These are phyloP conservation scores for Triticum monococcum DNA, from an alignment of 176 grass and related monocot genomes.

Conservation along the genomic window DNA sequence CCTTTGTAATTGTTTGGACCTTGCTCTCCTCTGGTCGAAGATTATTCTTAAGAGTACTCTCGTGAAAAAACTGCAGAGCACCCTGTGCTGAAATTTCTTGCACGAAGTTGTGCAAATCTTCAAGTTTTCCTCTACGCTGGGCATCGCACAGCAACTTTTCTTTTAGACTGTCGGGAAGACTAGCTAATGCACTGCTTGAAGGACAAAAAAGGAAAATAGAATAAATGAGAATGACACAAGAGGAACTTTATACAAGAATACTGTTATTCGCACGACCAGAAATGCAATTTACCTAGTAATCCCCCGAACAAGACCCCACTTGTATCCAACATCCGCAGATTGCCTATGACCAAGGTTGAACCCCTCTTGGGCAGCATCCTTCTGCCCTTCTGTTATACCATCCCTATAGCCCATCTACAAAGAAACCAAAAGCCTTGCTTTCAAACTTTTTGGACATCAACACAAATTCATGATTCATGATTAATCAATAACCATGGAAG, in stretches of 20 bases:
- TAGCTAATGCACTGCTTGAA: constrained; percentile 39
- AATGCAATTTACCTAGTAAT: constrained; percentile 54
- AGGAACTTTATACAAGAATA: neutral
- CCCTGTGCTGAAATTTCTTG: constrained; percentile 36
- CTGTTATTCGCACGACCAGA: neutral
- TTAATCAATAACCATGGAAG: neutral
- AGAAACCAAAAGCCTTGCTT: constrained; percentile 14
- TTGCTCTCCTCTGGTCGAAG: constrained; percentile 21
- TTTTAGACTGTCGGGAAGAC: constrained; percentile 32
- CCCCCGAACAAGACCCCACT: constrained; percentile 72
- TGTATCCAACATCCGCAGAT: constrained; percentile 68
- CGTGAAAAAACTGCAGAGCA: constrained; percentile 39
- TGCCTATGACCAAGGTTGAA: constrained; percentile 78
- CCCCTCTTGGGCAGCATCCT: constrained; percentile 72
- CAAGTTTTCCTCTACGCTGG: constrained; percentile 36
- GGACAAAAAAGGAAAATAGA: neutral
- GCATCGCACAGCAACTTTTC: constrained; percentile 39
- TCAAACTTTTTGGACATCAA: neutral
- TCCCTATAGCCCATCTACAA: constrained; percentile 80
- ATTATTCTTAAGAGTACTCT: constrained; percentile 26
- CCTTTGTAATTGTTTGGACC: constrained; percentile 27
- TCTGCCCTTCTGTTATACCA: constrained; percentile 75
- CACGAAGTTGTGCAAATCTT: constrained; percentile 27
- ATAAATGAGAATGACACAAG: neutral
- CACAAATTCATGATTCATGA: neutral